Base-by-base conservation (phyloP, 129 eudicot genomes). In the Logfia minima region DNA sequence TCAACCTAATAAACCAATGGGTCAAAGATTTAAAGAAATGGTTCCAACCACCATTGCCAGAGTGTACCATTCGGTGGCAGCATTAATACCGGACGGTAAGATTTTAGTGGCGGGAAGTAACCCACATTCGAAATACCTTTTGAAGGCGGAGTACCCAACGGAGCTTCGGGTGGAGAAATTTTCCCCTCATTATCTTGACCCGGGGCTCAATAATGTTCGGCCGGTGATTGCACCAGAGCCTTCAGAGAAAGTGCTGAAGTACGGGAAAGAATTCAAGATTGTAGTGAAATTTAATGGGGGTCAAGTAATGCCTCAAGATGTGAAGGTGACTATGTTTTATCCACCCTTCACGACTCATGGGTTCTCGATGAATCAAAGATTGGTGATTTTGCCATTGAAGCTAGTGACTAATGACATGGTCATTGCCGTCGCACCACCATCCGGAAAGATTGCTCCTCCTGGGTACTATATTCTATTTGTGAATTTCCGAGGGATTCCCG, bases 321-420 rank as follows among this genome's bases (percentile, higher is more conserved):
- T 91, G 31, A 88, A 77, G 71, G 88, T 92, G 74, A 87, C 96
- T 4, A 76, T 92, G 92, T 51, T 68, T 66, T 60, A 84, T 13
- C 98, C 98, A 5, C 96, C 98, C 0, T 92, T 92, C 55, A 88
- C 96, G 4, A 92, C 96, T 17, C 98, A 92, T 37, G 98, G 96
- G 13, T 92, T 83, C 78, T 87, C 93, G 0, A 77, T 70, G 86
- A 85, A 85, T 78, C 98, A 92, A 52, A 84, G 98, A 48, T 58
- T 90, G 90, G 18, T 86, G 48, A 66, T 87, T 71, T 41, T 83
- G 22, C 68, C 80, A 16, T 1, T 78, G 35, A 28, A 63, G 76
- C 18, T 51, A 45, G 83, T 68, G 73, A 35, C 66, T 0, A 66
- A 73, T 55, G 66, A 73, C 17, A 6, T 28, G 32, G 19, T 83